Percentiles rank a stretch among this genome's conserved stretches.
Evolutionary conservation across 108 stramenopile species (phyloP).

Genomic region (Conticribra weissflogii): DNA sequence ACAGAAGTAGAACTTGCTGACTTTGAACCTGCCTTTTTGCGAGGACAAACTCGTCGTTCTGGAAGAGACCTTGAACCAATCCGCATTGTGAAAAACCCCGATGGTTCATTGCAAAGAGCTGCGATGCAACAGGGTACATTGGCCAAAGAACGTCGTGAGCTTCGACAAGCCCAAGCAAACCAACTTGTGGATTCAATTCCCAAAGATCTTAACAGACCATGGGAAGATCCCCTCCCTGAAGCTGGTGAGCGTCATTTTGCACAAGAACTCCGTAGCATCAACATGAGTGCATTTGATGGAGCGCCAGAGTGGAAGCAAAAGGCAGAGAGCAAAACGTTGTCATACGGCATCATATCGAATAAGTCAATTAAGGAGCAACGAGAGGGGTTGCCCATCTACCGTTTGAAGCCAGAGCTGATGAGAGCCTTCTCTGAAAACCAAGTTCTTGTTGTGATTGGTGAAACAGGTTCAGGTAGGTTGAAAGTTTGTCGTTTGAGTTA

Average conservation of each 20-base stretch:
- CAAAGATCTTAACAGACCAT: constrained; percentile 96
- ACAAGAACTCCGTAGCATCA: constrained; percentile 95
- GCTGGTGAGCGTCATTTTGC: constrained; percentile 97
- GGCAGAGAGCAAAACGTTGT: constrained; percentile 91
- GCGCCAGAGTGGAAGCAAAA: constrained; percentile 98
- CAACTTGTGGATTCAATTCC: constrained; percentile 97
- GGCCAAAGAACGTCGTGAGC: constrained; percentile 96
- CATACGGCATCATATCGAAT: constrained; percentile 93
- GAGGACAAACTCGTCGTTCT: constrained; percentile 88
- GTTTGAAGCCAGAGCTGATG: constrained; percentile 85
- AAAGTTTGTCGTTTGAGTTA: neutral
- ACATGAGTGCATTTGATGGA: constrained; percentile 87
- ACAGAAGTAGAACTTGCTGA: constrained; percentile 96
- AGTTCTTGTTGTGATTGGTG: constrained; percentile 96
- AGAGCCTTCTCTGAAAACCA: constrained; percentile 87
- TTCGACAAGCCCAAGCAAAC: constrained; percentile 95
- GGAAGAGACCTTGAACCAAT: constrained; percentile 88
- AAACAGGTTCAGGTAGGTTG: neutral
- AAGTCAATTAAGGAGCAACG: constrained; percentile 96
- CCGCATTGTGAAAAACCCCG: constrained; percentile 97
- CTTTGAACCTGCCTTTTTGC: constrained; percentile 94
- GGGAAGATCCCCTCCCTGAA: constrained; percentile 98
- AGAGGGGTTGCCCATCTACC: constrained; percentile 90
- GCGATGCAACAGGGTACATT: constrained; percentile 93
- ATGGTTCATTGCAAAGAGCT: constrained; percentile 96